Conservation (phyloP, 1,139 yeast species). For the Diutina mesorugosa region DNA sequence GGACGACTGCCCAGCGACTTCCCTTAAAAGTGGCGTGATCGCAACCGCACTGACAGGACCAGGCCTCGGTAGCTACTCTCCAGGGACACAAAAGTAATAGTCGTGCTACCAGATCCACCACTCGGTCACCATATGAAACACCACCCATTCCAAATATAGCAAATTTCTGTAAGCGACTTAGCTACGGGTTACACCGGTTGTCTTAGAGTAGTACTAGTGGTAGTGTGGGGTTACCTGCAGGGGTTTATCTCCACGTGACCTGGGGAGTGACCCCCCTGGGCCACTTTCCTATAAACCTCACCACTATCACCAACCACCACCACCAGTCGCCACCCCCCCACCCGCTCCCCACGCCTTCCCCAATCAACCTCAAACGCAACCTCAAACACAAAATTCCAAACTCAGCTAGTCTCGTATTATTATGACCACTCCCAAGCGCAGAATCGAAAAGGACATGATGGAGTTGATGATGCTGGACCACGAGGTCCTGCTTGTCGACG, state of each 20-base stretch:
- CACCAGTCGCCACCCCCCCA: not conserved
- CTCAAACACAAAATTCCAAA: too few species aligned
- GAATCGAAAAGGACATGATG: conserved; percentile 96
- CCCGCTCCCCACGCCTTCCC: not conserved
- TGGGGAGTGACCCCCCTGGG: not conserved
- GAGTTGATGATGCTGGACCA: conserved; percentile 93
- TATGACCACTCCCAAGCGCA: conserved; percentile 52
- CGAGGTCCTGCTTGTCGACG: conserved; percentile 75
- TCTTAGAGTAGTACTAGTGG: not conserved
- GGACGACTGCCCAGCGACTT: too few species aligned
- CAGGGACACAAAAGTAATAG: too few species aligned
- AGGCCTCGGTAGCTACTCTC: too few species aligned
- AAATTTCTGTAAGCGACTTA: too few species aligned
- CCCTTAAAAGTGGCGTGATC: not conserved
- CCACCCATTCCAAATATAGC: too few species aligned
- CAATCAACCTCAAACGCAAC: not conserved
- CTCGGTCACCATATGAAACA: too few species aligned
- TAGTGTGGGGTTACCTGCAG: not conserved
- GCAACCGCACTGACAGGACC: not conserved
- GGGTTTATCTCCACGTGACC: not conserved
- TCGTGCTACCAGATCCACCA: too few species aligned
- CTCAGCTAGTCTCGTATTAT: too few species aligned
- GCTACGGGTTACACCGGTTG: not conserved
- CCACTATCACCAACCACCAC: not conserved
- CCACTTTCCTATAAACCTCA: not conserved